Base-by-base conservation (phyloP, 257 asterid species). In the Leonotis leonurus region DNA sequence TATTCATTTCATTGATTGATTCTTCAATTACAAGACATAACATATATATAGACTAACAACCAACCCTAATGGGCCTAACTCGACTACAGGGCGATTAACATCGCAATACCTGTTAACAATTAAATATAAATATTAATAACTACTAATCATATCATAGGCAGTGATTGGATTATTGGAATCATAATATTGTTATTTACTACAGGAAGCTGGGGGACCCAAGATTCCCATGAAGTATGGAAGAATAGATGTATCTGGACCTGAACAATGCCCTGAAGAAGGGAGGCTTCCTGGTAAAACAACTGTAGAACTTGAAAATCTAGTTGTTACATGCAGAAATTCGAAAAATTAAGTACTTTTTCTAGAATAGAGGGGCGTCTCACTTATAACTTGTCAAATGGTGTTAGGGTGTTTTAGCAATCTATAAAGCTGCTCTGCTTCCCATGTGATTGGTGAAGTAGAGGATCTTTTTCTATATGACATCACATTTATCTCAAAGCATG, bases 181-280 rank as follows among this genome's bases (percentile, higher is more conserved):
- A 69, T 37, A 6, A 24, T 1, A 35, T 64, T 65, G 72, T 62
- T 74, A 46, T 40, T 54, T 53, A 51, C 26, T 75, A 18, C 70
- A 92, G 99, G 99, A 87, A 66, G 90, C 99, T 74, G 97, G 99
- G 24, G 97, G 97, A 0, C 96, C 99, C 54, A 83, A 89, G 74
- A 81, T 93, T 68, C 97, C 97, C 10, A 93, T 93, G 99, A 93
- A 82, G 69, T 93, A 93, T 73, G 99, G 97, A 67, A 83, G 99
- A 79, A 90, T 85, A 17, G 97, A 93, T 71, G 95, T 87, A 56
- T 62, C 92, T 36, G 82, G 17, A 64, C 87, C 99, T 53, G 95
- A 87, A 14, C 84, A 87, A 71, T 87, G 97, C 72, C 99, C 99
- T 56, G 99, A 93, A 78, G 99, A 93, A 65, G 99, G 99, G 64